Conservation (phyloP, 2,329 filamentous ascomycete species). For the Cladophialophora bantiana region DNA sequence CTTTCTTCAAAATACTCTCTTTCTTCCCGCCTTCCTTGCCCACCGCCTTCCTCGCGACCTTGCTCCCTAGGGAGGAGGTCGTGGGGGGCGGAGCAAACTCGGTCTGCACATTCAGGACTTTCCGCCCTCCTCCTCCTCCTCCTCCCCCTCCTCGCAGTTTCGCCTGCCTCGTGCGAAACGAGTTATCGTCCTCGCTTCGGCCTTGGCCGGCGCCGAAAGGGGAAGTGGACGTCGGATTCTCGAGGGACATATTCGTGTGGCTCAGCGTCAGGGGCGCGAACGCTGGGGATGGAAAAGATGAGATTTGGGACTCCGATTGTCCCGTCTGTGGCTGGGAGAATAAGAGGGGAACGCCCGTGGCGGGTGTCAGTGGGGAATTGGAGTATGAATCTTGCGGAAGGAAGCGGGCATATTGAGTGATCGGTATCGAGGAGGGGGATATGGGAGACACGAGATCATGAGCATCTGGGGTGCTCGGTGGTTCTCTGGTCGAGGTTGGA, state of each 20-base stretch:
- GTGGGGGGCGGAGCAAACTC: conserved; percentile 32
- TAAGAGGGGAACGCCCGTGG: conserved; percentile 28
- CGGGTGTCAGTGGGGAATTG: conserved; percentile 25
- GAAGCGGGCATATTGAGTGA: conserved; percentile 24
- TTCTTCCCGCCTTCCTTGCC: conserved; percentile 27
- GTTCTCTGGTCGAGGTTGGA: background rate
- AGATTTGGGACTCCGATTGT: background rate
- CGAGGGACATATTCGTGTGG: conserved; percentile 1
- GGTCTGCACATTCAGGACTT: conserved; percentile 27
- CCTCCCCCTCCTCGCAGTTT: background rate
- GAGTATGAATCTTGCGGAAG: conserved; percentile 20
- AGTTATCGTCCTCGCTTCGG: conserved; percentile 11
- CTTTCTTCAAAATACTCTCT: conserved; percentile 29
- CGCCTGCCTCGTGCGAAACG: conserved; percentile 11
- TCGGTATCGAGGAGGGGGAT: background rate
- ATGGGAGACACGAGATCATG: conserved; percentile 8
- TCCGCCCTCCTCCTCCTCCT: background rate
- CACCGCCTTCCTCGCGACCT: conserved; percentile 13
- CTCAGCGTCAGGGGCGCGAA: conserved; percentile 13
- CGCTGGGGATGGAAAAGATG: conserved; percentile 1
- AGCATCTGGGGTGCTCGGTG: background rate
- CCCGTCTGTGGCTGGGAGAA: conserved; percentile 11
- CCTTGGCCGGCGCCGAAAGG: conserved; percentile 7
- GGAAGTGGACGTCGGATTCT: conserved; percentile 4
- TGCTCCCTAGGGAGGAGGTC: background rate